These are phyloP conservation scores for Gardenia jasminoides DNA, from an alignment of 257 asterid genomes.

Conservation along the genomic window DNA sequence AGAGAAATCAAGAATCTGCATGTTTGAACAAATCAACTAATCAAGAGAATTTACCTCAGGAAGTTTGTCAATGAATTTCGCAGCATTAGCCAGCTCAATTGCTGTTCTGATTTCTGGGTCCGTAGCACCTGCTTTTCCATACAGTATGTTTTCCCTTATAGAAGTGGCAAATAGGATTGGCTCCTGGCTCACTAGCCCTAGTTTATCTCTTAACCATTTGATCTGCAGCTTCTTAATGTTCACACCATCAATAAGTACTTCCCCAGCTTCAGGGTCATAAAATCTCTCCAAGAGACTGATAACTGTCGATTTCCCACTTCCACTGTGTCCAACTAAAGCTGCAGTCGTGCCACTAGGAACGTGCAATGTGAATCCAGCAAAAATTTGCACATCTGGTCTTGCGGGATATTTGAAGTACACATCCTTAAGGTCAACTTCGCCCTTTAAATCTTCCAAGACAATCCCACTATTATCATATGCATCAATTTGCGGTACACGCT, in stretches of 20 bases:
- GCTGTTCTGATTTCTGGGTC: slow-evolving; percentile 64
- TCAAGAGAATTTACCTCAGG: slow-evolving; percentile 39
- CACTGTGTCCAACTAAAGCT: slow-evolving; percentile 87
- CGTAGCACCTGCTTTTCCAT: slow-evolving; percentile 63
- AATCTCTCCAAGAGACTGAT: slow-evolving; percentile 67
- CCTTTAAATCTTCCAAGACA: slow-evolving; percentile 45
- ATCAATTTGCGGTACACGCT: slow-evolving; percentile 52
- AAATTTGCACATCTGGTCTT: slow-evolving; percentile 72
- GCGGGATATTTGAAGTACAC: slow-evolving; percentile 67
- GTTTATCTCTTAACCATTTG: slow-evolving; percentile 52
- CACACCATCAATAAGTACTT: slow-evolving; percentile 52
- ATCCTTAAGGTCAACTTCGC: slow-evolving; percentile 64
- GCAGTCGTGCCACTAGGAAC: slow-evolving; percentile 50
- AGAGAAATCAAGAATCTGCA: background rate
- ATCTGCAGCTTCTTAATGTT: slow-evolving; percentile 45
- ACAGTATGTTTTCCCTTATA: slow-evolving; percentile 54
- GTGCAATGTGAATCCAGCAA: slow-evolving; percentile 50
- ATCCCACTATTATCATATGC: slow-evolving; percentile 44
- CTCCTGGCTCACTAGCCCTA: slow-evolving; percentile 83
- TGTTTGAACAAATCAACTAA: background rate
- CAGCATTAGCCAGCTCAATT: slow-evolving; percentile 75
- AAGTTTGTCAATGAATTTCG: slow-evolving; percentile 64
- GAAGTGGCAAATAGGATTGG: slow-evolving; percentile 57
- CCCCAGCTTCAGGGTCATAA: slow-evolving; percentile 71
- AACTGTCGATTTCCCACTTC: slow-evolving; percentile 80